Evolutionary conservation across 1,284 basidiomycete species (phyloP).

Genomic region (Cystobasidium pallidum): DNA sequence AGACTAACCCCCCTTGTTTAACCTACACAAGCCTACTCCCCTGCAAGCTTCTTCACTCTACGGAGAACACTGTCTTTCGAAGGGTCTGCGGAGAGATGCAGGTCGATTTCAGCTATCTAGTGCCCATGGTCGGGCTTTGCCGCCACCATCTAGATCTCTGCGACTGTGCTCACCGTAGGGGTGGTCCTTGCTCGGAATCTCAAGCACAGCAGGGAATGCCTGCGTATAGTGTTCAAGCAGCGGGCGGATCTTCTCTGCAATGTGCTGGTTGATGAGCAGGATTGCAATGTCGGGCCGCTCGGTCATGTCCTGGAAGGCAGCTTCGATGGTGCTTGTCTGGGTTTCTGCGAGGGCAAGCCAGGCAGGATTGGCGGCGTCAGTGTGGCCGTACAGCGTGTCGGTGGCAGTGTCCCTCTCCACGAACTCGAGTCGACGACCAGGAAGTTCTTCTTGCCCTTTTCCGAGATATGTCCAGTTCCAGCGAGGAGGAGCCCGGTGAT

Average conservation of each 20-base stretch:
- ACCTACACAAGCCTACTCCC: constrained; percentile 65
- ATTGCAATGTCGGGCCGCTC: constrained; percentile 92
- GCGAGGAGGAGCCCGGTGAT: constrained; percentile 90
- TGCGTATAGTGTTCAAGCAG: constrained; percentile 93
- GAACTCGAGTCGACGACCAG: constrained; percentile 85
- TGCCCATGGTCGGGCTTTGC: too few relatives aligned
- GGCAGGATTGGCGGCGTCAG: not conserved
- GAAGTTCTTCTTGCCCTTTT: constrained; percentile 92
- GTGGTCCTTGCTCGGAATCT: constrained; percentile 88
- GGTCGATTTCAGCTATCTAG: too few relatives aligned
- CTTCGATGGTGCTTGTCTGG: constrained; percentile 81
- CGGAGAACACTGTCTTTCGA: constrained; percentile 96
- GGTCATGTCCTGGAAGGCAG: constrained; percentile 87
- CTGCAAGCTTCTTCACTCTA: constrained; percentile 94
- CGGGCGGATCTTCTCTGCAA: constrained; percentile 94
- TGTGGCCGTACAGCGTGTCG: too few relatives aligned
- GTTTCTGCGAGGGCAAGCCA: constrained; percentile 66
- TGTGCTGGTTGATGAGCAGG: constrained; percentile 92
- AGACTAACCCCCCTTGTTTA: too few relatives aligned
- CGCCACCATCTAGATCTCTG: too few relatives aligned
- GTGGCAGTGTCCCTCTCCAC: constrained; percentile 52
- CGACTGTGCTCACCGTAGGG: constrained; percentile 61
- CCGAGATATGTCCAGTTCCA: constrained; percentile 84
- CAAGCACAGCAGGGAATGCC: constrained; percentile 93
- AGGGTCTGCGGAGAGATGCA: constrained; percentile 70